Evolutionary conservation across 2,329 filamentous ascomycete genomes (phyloP), one percentile per base, ranked within the genome.

Genomic region (Aspergillus sp.): DNA sequence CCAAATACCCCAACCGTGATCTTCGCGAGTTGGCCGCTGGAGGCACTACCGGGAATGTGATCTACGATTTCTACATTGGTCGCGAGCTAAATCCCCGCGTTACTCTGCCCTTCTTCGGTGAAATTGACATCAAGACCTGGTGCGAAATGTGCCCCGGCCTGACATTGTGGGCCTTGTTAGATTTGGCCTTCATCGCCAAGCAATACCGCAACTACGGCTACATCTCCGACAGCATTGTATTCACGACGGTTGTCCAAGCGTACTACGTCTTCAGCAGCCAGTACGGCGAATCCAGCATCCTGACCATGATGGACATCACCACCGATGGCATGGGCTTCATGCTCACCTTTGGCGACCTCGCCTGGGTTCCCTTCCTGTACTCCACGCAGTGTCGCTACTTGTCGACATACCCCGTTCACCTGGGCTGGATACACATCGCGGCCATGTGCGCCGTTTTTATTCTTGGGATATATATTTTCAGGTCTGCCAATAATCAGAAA

Each of bases 1-100:
- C 71, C 1, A 68, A 70, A 2, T 76, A 85, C 15, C 86, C 85
- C 41, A 90, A 93, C 70, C 77, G 81, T 20, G 82, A 88, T 43
- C 78, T 83, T 60, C 89, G 92, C 39, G 88, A 93, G 71, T 83
- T 96, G 6, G 92, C 92, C 1, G 83, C 84, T 1, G 91, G 91
- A 41, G 92, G 91, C 11, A 83, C 88, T 67, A 86, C 85, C 1
- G 91, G 91, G 51, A 96, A 95, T 74, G 76, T 92, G 61, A 76
- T 96, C 36, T 96, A 96, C 74, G 92, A 96, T 75, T 96, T 91
- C 86, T 96, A 90, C 77, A 96, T 96, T 62, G 92, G 93, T 11
- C 89, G 93, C 26, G 93, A 96, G 74, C 85, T 96, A 57, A 97
- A 96, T 75, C 92, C 93, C 3, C 90, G 91, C 48, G 75, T 95